phyloP scores from a whole-genome alignment of 306 rosid genomes.

The Glycine latifolia region DNA sequence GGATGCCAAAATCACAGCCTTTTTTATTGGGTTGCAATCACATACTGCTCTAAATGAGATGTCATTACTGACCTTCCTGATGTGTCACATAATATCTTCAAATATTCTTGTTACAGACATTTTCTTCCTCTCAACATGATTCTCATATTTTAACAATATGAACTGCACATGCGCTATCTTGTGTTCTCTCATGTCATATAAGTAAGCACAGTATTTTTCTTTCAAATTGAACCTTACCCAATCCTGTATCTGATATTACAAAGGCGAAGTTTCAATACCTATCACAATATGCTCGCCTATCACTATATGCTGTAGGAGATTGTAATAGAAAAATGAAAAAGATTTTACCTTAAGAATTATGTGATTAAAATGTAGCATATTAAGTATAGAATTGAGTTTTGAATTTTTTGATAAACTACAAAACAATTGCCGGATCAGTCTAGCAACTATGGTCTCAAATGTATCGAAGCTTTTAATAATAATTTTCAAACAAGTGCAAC shows the following conservation, averaged over 20 bases:
- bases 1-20: slow-evolving; percentile 30
- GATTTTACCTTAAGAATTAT: not conserved
- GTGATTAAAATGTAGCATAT: slow-evolving; percentile 2
- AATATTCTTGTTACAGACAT: slow-evolving; percentile 19
- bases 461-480: not conserved
- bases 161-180: not conserved
- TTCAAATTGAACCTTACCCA: slow-evolving; percentile 6
- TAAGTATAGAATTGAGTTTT: not conserved
- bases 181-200: not conserved
- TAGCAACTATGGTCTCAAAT: not conserved
- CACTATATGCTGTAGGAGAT: not conserved
- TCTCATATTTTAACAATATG: slow-evolving; percentile 20
- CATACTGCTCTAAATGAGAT: slow-evolving; percentile 8
- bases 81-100: slow-evolving; percentile 7
- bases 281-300: too few species aligned
- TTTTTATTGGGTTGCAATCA: slow-evolving; percentile 3
- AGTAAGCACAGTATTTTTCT: not conserved
- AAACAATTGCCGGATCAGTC: slow-evolving; percentile 13
- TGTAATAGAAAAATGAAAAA: not conserved
- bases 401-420: not conserved
- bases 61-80: not conserved
- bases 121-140: slow-evolving; percentile 30
- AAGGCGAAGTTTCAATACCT: not conserved
- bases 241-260: not conserved
- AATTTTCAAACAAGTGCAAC: not conserved